Conservation (phyloP, 1,284 basidiomycete species). For the Gastroboletus turbinatus region DNA sequence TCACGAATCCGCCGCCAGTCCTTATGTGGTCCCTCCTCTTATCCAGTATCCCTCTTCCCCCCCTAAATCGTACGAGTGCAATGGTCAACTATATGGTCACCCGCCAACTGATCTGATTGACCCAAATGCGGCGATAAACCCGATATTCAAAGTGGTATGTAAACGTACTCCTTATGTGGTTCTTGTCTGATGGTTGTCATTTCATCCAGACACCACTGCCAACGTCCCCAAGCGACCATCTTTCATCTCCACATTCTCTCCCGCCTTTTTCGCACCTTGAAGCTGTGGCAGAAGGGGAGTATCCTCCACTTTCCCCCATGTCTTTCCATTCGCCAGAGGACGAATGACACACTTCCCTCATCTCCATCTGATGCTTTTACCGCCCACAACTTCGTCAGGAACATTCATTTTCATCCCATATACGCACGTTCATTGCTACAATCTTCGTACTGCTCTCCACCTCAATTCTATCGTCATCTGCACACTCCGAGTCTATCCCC, state of each 20-base stretch:
- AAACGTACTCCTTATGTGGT: conserved; percentile 34
- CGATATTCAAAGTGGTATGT: conserved; percentile 90
- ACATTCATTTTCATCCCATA: conserved; percentile 31
- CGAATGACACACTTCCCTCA: conserved; percentile 30
- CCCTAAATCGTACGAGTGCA: conserved; percentile 37
- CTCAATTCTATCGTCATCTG: conserved; percentile 19
- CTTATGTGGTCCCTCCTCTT: conserved; percentile 37
- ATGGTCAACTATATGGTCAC: conserved; percentile 42
- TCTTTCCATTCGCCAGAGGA: conserved; percentile 59
- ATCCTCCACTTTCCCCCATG: conserved; percentile 69
- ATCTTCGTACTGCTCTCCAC: conserved; percentile 15
- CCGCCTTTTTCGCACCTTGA: conserved; percentile 78
- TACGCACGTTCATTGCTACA: conserved; percentile 32
- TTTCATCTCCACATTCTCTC: conserved; percentile 49
- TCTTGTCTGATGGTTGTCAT: conserved; percentile 21
- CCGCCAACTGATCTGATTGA: conserved; percentile 54
- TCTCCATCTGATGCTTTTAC: conserved; percentile 32
- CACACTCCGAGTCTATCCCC: background rate
- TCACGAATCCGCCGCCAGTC: conserved; percentile 33
- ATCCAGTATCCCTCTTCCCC: conserved; percentile 42
- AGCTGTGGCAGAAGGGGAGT: conserved; percentile 75
- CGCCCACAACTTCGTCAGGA: conserved; percentile 16
- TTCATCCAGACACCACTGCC: conserved; percentile 53
- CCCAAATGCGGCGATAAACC: conserved; percentile 74
- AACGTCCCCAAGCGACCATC: conserved; percentile 41